Evolutionary conservation across 306 rosid species (phyloP), one percentile per base, ranked within the genome.

Genomic region (Hylodesmum podocarpum): DNA sequence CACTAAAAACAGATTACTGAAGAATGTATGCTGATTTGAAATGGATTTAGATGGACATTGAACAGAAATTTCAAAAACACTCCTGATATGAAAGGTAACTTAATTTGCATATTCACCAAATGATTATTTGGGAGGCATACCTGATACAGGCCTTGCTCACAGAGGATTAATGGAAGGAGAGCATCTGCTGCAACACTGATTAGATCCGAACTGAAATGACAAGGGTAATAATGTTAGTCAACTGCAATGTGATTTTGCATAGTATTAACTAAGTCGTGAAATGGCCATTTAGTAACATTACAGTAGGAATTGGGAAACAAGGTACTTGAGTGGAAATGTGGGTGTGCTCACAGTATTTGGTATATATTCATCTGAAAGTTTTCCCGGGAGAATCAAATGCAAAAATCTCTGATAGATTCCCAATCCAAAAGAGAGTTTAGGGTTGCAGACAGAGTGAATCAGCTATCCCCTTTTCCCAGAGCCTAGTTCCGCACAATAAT

Each of bases 161-260:
- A 94, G 63, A 94, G 96, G 70, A 94, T 89, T 70, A 92, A 51
- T 0, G 97, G 97, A 80, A 94, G 88, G 70, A 94, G 97, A 34
- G 98, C 97, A 81, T 92, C 98, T n/a, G 98, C 97, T n/a, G 96
- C 98, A 76, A 86, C 84, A 70, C 98, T 81, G 80, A 87, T 83
- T 80, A 95, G 86, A 81, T 94, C 97, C 40, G 90, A 90, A 83
- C 98, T 94, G 89, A 70, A 72, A 81, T 39, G 68, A 72, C 61
- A 82, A 68, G 69, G 28, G 43, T 47, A 22, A 62, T 24, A 18
- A 29, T 44, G 8, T 59, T 55, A 73, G 70, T 63, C 41, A 49
- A 79, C 36, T 16, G 28, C 53, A 78, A 66, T 47, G 69, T 19
- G 25, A 71, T 29, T 51, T 75, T 22, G 33, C 29, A 18, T 27